phyloP scores from a whole-genome alignment of 305 asterid genomes.

The Ilex paraguariensis region DNA sequence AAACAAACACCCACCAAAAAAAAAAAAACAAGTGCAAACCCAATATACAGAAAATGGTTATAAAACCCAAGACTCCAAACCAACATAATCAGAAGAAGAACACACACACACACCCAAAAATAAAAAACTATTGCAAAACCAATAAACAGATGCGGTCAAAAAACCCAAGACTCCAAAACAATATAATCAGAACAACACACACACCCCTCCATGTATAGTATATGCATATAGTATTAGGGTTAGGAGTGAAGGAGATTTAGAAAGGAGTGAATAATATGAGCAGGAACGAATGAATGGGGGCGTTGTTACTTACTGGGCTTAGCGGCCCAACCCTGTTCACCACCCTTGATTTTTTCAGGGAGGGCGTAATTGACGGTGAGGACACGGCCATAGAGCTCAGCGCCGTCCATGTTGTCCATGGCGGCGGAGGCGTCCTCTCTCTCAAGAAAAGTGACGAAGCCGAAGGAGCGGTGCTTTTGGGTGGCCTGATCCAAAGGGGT shows the following conservation, averaged over 20 bases:
- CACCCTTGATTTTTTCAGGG: conserved; percentile 93
- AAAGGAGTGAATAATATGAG: background rate
- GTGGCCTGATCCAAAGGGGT: conserved; percentile 95
- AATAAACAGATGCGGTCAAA: too few species aligned
- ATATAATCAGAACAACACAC: background rate
- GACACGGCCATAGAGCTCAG: conserved; percentile 94
- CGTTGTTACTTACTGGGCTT: conserved; percentile 68
- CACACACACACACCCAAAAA: too few species aligned
- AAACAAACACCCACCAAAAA: too few species aligned
- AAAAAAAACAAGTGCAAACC: too few species aligned
- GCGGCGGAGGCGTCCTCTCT: conserved; percentile 92
- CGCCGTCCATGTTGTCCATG: conserved; percentile 98
- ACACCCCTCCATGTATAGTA: background rate
- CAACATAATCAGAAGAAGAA: too few species aligned
- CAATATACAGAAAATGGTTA: too few species aligned
- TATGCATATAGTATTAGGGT: background rate
- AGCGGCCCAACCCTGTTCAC: conserved; percentile 96
- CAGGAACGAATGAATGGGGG: background rate
- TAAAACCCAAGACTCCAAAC: too few species aligned
- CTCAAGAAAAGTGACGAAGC: conserved; percentile 90
- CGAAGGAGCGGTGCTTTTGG: conserved; percentile 95
- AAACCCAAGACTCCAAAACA: background rate
- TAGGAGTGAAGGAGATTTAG: background rate
- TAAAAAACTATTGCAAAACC: too few species aligned
- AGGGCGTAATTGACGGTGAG: conserved; percentile 91